Conservation (phyloP, 345 rosid genomes). For the Anastatica hierochuntica region DNA sequence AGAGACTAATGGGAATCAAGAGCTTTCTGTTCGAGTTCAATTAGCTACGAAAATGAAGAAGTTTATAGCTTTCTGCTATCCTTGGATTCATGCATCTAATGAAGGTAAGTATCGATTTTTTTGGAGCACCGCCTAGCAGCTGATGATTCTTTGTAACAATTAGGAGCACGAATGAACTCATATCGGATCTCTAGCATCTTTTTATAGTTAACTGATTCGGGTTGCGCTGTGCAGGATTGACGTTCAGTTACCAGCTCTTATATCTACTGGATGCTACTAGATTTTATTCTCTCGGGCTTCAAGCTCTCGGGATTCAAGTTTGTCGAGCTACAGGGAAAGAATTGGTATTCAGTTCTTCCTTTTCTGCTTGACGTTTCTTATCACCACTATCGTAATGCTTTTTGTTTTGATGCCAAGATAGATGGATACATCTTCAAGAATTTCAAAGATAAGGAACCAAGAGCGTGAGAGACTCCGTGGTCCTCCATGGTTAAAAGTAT, state of each 20-base stretch:
- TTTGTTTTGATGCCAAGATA: constrained; percentile 38
- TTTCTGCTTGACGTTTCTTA: not conserved
- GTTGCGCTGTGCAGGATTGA: constrained; percentile 54
- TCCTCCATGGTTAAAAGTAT: constrained; percentile 95
- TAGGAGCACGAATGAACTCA: no score
- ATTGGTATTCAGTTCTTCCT: constrained; percentile 50
- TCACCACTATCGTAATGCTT: not conserved
- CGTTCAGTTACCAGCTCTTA: constrained; percentile 81
- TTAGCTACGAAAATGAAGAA: constrained; percentile 57
- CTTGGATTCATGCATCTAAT: constrained; percentile 85
- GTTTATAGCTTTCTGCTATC: constrained; percentile 69
- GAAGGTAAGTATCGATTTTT: constrained; percentile 49
- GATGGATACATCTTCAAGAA: constrained; percentile 98
- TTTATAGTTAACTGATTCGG: constrained; percentile 17
- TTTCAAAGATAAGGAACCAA: constrained; percentile 78
- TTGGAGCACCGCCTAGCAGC: no score
- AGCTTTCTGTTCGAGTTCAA: constrained; percentile 46
- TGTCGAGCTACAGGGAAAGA: constrained; percentile 99
- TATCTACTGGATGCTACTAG: constrained; percentile 95
- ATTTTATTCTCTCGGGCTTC: constrained; percentile 84
- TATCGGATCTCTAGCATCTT: not conserved
- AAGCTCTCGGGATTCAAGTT: constrained; percentile 89
- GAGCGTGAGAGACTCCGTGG: constrained; percentile 95
- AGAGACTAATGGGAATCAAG: constrained; percentile 30
- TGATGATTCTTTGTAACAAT: no score